phyloP scores from a whole-genome alignment of 2,329 filamentous ascomycete species.

The Exophiala alcalophila region DNA sequence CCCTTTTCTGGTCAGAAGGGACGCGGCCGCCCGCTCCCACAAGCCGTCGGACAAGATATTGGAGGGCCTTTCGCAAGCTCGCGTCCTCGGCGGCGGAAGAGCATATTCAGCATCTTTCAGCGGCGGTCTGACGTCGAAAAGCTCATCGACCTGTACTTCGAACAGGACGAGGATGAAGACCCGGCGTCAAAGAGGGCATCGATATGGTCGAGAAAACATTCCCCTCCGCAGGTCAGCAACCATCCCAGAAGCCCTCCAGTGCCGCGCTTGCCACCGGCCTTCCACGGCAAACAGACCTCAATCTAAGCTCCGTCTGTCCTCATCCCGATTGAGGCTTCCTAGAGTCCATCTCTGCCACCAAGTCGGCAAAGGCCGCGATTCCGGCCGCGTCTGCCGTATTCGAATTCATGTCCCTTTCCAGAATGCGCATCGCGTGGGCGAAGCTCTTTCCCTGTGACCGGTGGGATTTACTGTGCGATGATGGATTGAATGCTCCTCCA shows the following conservation, averaged over 20 bases:
- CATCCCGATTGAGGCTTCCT: background rate
- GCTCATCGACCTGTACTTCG: constrained; percentile 28
- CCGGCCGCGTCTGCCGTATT: constrained; percentile 15
- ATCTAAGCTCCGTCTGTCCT: background rate
- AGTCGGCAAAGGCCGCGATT: constrained; percentile 18
- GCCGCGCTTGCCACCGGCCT: constrained; percentile 2
- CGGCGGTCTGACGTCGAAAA: constrained; percentile 23
- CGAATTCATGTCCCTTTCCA: constrained; percentile 13
- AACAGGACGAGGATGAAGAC: constrained; percentile 20
- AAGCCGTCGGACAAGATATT: background rate
- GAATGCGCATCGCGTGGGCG: constrained; percentile 10
- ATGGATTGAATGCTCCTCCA: background rate
- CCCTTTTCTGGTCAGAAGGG: background rate
- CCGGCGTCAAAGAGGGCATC: constrained; percentile 1
- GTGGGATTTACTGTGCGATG: constrained; percentile 5
- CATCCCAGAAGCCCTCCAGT: constrained; percentile 12
- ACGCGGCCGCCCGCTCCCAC: no score
- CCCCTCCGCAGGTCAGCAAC: constrained; percentile 5
- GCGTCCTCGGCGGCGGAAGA: constrained; percentile 16
- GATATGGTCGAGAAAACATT: constrained; percentile 9
- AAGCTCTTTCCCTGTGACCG: constrained; percentile 16
- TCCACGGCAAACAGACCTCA: constrained; percentile 4
- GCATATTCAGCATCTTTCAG: constrained; percentile 25
- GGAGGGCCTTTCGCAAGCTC: background rate
- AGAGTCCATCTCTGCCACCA: constrained; percentile 15